Evolutionary conservation across 176 grass and related monocot genomes (phyloP).

Genomic region (Aegilops longissima): DNA sequence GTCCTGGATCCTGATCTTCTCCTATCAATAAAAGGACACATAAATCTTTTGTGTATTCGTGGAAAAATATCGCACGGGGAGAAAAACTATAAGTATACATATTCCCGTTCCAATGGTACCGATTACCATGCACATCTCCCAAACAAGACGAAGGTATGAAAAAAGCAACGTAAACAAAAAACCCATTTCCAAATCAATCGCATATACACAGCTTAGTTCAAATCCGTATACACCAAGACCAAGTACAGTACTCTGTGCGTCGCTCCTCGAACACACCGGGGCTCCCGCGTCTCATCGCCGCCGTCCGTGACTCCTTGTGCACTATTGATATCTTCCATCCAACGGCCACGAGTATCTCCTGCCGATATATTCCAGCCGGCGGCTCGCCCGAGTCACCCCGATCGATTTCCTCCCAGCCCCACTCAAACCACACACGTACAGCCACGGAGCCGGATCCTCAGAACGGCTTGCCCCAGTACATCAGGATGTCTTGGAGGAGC

Average conservation of each 20-base stretch:
- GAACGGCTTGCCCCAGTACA: slow-evolving; percentile 62
- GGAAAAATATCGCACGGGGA: no score
- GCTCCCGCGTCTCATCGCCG: slow-evolving; percentile 17
- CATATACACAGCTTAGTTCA: slow-evolving; percentile 25
- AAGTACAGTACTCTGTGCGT: not conserved
- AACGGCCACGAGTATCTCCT: not conserved
- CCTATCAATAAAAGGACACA: no score
- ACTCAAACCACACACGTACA: not conserved
- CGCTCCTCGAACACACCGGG: not conserved
- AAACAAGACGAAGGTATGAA: not conserved
- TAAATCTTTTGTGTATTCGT: no score
- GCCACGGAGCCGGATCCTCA: not conserved
- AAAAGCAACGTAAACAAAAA: not conserved
- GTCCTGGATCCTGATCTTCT: no score
- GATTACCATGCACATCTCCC: not conserved
- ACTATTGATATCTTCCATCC: not conserved
- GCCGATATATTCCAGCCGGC: not conserved
- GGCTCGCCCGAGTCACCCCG: slow-evolving; percentile 20
- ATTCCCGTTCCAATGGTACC: not conserved
- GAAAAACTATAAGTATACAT: no score
- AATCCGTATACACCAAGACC: not conserved
- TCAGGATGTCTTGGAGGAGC: slow-evolving; percentile 62
- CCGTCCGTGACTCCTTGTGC: not conserved
- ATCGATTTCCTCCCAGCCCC: not conserved
- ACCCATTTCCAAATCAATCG: not conserved